Conservation (phyloP, 805 yeast genomes). For the Candida morakotiae region DNA sequence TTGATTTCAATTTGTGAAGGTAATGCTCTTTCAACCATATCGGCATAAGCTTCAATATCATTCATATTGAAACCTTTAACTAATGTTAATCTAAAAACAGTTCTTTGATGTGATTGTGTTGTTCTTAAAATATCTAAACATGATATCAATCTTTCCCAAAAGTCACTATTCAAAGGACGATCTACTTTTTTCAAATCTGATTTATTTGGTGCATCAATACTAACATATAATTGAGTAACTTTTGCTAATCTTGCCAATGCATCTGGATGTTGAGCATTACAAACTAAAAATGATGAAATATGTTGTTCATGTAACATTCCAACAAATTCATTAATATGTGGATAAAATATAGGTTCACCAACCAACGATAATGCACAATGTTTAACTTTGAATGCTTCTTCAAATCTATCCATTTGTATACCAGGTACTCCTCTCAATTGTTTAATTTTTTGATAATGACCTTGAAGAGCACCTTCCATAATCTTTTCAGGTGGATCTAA, state of each 20-base stretch:
- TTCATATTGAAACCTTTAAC: conserved; percentile 91
- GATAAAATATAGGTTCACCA: conserved; percentile 94
- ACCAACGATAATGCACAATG: conserved; percentile 92
- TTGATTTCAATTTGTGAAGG: conserved; percentile 91
- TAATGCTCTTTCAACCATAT: conserved; percentile 71
- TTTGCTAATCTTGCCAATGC: conserved; percentile 63
- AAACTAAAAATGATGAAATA: conserved; percentile 84
- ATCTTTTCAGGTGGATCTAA: conserved; percentile 85
- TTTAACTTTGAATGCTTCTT: conserved; percentile 82
- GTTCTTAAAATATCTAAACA: conserved; percentile 79
- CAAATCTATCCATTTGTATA: conserved; percentile 81
- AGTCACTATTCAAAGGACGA: conserved; percentile 84
- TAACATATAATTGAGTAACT: conserved; percentile 88
- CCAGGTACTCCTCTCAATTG: conserved; percentile 97
- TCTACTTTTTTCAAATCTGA: conserved; percentile 77
- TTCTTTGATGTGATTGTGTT: conserved; percentile 74
- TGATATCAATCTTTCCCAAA: conserved; percentile 82
- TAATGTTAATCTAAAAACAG: conserved; percentile 84
- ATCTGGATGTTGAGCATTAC: conserved; percentile 95
- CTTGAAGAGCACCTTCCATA: conserved; percentile 78
- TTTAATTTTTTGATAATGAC: conserved; percentile 88
- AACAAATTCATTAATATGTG: conserved; percentile 82
- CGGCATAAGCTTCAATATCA: conserved; percentile 79
- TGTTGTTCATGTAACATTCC: conserved; percentile 73
- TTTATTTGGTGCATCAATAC: conserved; percentile 91